Evolutionary conservation across 805 yeast species (phyloP), one percentile per base, ranked within the genome.

Genomic region (Suhomyces vadensis): DNA sequence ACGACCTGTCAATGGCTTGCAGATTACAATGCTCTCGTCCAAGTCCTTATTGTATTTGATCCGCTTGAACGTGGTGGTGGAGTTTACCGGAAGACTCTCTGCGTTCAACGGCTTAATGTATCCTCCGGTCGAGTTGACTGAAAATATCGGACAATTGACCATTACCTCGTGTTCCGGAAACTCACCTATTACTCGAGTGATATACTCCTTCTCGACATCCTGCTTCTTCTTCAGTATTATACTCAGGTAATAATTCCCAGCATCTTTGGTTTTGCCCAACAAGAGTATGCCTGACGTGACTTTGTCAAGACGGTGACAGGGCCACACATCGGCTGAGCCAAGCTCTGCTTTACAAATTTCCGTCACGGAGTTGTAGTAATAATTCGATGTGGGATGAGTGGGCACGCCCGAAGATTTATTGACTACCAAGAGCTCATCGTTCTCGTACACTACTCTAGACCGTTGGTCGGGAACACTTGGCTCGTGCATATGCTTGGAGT

Each of bases 381-480:
- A 76, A 31, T 63, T 69, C 6, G 75, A 73, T 0, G 76, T 65
- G 0, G 83, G 81, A 50, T 78, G 83, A 0, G 79, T 76, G 1
- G 83, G 81, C 2, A 77, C 59, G 0, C 83, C 83, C 0, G 71
- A 60, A 0, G 82, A 82, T 47, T 78, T 78, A 50, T 74, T 62
- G 2, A 77, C 69, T 20, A 78, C 80, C 11, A 77, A 20, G 0
- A 71, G 23, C 6, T 64, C 58, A 3, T 56, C 58, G 47, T 72
- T 70, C 46, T 74, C 66, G 51, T 54, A 62, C 0, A 78, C 51
- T 1, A 72, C 57, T 5, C 61, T 48, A 16, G 24, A 17, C 1
- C 21, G 38, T 7, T 17, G 33, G 45, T 20, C 35, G 2, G 66
- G 59, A 3, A 72, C 68, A 19, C 67, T 61, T 1, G 78, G 74